phyloP scores from a whole-genome alignment of 768 basidiomycete genomes.

The Russula emetica region DNA sequence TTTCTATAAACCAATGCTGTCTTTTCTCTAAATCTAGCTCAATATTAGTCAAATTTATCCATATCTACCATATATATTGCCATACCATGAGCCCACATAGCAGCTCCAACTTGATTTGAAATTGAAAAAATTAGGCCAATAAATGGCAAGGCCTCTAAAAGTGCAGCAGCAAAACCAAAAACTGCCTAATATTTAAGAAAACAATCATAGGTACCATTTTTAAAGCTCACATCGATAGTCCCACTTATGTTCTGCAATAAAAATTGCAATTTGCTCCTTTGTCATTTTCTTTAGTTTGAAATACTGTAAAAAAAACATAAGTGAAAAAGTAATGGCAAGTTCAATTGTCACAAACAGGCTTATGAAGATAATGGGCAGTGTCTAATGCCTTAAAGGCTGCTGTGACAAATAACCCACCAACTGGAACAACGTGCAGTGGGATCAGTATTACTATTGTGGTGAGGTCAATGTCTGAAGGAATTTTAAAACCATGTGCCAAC shows the following conservation, averaged over 20 bases:
- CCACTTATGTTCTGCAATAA: slow-evolving; percentile 88
- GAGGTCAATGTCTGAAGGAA: slow-evolving; percentile 26
- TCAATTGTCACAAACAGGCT: slow-evolving; percentile 44
- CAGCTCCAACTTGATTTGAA: slow-evolving; percentile 85
- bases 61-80: not conserved
- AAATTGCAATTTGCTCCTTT: slow-evolving; percentile 58
- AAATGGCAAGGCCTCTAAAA: slow-evolving; percentile 79
- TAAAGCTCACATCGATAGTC: slow-evolving; percentile 63
- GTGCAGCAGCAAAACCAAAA: slow-evolving; percentile 81
- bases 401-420: slow-evolving; percentile 56
- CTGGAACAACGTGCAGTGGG: slow-evolving; percentile 57
- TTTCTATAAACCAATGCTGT: slow-evolving; percentile 45
- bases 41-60: not conserved
- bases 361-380: slow-evolving; percentile 65
- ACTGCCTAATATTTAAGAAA: slow-evolving; percentile 40
- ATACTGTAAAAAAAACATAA: slow-evolving; percentile 47
- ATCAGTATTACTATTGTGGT: slow-evolving; percentile 48
- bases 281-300: slow-evolving; percentile 85
- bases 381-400: slow-evolving; percentile 65
- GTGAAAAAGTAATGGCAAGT: not conserved
- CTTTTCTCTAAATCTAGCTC: slow-evolving; percentile 57
- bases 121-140: slow-evolving; percentile 77
- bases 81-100: slow-evolving; percentile 89
- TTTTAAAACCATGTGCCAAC: slow-evolving; percentile 17
- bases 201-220: not conserved